Percentiles rank a stretch among this genome's conserved stretches.
Conservation (phyloP, 768 basidiomycete genomes). For the Suillus plorans region DNA sequence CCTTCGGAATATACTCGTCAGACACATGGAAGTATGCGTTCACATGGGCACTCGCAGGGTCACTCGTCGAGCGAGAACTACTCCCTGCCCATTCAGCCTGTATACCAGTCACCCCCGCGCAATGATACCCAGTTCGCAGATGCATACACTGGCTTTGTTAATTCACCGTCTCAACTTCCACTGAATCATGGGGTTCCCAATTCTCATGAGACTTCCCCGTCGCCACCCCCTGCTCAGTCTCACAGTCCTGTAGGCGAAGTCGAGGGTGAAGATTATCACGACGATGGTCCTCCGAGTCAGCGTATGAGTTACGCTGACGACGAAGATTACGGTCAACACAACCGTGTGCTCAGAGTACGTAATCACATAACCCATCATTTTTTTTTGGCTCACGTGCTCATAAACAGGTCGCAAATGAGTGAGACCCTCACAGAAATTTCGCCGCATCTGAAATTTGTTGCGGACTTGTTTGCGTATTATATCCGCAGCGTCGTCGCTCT, state of each 20-base stretch:
- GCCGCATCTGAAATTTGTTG: background rate
- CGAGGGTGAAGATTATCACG: constrained; percentile 12
- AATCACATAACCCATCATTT: background rate
- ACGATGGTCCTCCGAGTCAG: constrained; percentile 17
- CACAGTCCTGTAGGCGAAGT: constrained; percentile 10
- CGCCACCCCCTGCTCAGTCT: constrained; percentile 16
- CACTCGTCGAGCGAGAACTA: constrained; percentile 20
- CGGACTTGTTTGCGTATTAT: background rate
- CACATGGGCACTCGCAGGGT: constrained; percentile 20
- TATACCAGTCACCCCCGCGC: constrained; percentile 25
- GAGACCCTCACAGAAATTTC: background rate
- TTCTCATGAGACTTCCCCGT: constrained; percentile 19
- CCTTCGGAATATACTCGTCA: constrained; percentile 28
- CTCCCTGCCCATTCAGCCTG: constrained; percentile 21
- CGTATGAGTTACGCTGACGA: constrained; percentile 33
- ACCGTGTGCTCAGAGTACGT: constrained; percentile 30
- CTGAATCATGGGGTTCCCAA: constrained; percentile 17
- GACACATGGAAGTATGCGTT: constrained; percentile 23
- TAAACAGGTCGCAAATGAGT: constrained; percentile 2
- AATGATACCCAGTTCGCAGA: constrained; percentile 20
- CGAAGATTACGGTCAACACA: constrained; percentile 27
- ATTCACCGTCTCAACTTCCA: constrained; percentile 11
- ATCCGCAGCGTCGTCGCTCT: background rate
- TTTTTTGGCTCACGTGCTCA: background rate
- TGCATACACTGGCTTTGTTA: constrained; percentile 28